Percentiles rank a stretch among this genome's conserved stretches.
Evolutionary conservation across 2,329 filamentous ascomycete species (phyloP).

Genomic region (Plenodomus lindquistii): DNA sequence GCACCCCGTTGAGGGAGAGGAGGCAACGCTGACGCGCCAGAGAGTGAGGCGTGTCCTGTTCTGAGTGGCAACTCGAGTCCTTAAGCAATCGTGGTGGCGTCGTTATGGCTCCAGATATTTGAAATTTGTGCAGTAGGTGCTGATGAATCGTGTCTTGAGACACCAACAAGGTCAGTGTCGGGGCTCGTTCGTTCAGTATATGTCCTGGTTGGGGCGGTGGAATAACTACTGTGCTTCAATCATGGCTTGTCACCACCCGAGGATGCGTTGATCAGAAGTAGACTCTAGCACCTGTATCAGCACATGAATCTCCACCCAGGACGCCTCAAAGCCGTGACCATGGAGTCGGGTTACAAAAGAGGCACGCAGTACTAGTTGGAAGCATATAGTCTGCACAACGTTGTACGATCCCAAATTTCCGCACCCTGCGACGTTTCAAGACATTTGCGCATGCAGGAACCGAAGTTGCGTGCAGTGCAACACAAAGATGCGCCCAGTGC

Average conservation of each 20-base stretch:
- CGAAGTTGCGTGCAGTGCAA: conserved; percentile 11
- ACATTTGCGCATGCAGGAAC: conserved; percentile 17
- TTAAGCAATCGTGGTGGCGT: neutral
- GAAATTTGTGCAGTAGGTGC: neutral
- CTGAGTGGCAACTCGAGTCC: neutral
- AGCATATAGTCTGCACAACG: conserved; percentile 9
- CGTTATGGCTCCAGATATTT: neutral
- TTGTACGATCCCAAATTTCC: conserved; percentile 15
- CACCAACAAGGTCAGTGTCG: neutral
- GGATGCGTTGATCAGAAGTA: neutral
- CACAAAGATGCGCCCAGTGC: conserved; percentile 13
- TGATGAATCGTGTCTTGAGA: neutral
- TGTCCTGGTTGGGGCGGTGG: too few species aligned
- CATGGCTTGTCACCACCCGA: neutral
- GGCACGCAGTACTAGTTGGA: neutral
- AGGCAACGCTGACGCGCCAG: neutral
- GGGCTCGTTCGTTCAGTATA: neutral
- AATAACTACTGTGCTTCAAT: neutral
- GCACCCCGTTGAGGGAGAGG: neutral
- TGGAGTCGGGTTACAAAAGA: neutral
- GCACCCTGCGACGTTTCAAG: conserved; percentile 18
- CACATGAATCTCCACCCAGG: neutral
- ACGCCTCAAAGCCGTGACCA: neutral
- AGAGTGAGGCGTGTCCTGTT: neutral
- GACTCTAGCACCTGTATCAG: neutral